Conservation (phyloP, 768 basidiomycete species). For the Strobilomyces confusus region DNA sequence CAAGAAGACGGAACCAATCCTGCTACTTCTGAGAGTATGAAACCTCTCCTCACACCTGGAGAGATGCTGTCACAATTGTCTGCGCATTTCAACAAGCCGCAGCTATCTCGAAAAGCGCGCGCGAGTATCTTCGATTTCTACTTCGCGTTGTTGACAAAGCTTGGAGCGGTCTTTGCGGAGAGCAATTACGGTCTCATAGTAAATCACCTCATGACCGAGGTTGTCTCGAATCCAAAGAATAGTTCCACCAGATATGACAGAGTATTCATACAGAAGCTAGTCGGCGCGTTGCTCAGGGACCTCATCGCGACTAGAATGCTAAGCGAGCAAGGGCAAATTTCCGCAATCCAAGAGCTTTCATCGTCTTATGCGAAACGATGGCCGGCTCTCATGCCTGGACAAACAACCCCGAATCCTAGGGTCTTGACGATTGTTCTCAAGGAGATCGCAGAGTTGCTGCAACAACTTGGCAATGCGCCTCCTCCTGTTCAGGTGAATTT, state of each 20-base stretch:
- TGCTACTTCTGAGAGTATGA: slow-evolving; percentile 50
- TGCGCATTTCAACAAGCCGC: slow-evolving; percentile 71
- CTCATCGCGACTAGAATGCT: slow-evolving; percentile 86
- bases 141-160: slow-evolving; percentile 64
- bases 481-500: slow-evolving; percentile 70
- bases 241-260: slow-evolving; percentile 65
- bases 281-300: slow-evolving; percentile 77
- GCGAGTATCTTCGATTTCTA: slow-evolving; percentile 91
- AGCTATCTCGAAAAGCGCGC: slow-evolving; percentile 62
- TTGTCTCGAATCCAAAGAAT: slow-evolving; percentile 60
- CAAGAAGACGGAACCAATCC: slow-evolving; percentile 48
- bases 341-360: slow-evolving; percentile 83
- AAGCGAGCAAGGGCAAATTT: slow-evolving; percentile 91
- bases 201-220: slow-evolving; percentile 72
- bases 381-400: slow-evolving; percentile 91
- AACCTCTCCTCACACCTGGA: slow-evolving; percentile 62
- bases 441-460: slow-evolving; percentile 82
- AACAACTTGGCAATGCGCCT: slow-evolving; percentile 89
- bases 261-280: slow-evolving; percentile 65
- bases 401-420: slow-evolving; percentile 59
- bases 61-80: slow-evolving; percentile 88
- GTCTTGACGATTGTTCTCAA: slow-evolving; percentile 72
- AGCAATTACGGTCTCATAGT: slow-evolving; percentile 76
- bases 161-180: slow-evolving; percentile 80
- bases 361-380: slow-evolving; percentile 82